Percentiles rank a stretch among this genome's conserved stretches.
Evolutionary conservation across 208 protist species (phyloP).

Genomic region (Crithidia bombi): DNA sequence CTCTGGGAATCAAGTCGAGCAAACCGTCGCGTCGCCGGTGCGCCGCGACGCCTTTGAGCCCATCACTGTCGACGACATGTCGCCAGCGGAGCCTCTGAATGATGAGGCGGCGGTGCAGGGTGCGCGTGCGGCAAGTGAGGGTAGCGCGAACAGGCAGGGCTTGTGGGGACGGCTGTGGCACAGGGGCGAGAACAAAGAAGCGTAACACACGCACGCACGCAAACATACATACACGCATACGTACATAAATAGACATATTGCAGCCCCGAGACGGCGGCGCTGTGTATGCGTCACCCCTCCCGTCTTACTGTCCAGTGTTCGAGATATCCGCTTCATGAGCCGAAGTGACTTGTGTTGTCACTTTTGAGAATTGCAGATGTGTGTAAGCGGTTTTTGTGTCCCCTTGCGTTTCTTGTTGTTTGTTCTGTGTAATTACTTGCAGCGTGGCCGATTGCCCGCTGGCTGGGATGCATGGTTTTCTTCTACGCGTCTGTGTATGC

Average conservation of each 20-base stretch:
- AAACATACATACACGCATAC: neutral
- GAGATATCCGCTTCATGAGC: too few species aligned
- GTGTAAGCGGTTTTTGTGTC: too few species aligned
- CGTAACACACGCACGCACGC: neutral
- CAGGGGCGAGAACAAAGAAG: neutral
- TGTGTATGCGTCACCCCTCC: too few species aligned
- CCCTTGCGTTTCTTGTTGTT: too few species aligned
- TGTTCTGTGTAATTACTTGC: too few species aligned
- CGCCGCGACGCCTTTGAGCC: conserved; percentile 13
- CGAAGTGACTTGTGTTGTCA: too few species aligned
- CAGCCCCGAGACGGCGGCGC: too few species aligned
- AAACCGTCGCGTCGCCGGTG: neutral
- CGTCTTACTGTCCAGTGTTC: too few species aligned
- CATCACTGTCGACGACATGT: conserved; percentile 3
- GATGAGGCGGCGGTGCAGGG: conserved; percentile 8
- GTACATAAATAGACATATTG: neutral
- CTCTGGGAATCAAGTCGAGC: conserved; percentile 2
- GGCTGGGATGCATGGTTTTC: too few species aligned
- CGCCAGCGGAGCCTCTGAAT: neutral
- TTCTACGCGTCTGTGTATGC: too few species aligned
- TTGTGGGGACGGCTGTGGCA: neutral
- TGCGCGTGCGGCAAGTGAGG: neutral
- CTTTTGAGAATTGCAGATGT: too few species aligned
- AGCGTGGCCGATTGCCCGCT: too few species aligned
- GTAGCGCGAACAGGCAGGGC: neutral